Evolutionary conservation across 192 early-diverging fungal genomes (phyloP).

Genomic region (Entomortierella chlamydospora): DNA sequence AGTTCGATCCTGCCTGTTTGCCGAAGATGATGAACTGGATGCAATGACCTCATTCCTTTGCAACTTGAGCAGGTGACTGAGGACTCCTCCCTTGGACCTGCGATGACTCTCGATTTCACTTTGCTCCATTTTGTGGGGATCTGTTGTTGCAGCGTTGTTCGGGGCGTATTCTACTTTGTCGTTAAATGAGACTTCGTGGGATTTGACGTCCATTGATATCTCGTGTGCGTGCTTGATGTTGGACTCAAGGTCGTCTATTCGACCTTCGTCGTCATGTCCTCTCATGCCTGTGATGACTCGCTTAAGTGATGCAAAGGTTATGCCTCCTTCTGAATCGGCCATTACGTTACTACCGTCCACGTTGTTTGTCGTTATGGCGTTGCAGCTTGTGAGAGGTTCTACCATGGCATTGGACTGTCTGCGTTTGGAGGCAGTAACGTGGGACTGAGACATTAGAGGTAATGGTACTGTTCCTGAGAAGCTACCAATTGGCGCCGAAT

Average conservation of each 20-base stretch:
- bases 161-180: neutral
- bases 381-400: neutral
- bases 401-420: constrained; percentile 11
- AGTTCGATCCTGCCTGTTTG: neutral
- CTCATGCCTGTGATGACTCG: constrained; percentile 14
- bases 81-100: constrained; percentile 42
- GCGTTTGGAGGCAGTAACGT: neutral
- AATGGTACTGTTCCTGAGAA: constrained; percentile 43
- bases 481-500: constrained; percentile 17
- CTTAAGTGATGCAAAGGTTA: constrained; percentile 18
- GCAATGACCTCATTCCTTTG: constrained; percentile 32
- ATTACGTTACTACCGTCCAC: neutral
- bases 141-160: neutral
- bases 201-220: neutral
- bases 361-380: neutral
- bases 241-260: constrained; percentile 2
- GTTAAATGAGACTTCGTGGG: neutral
- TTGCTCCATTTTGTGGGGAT: neutral
- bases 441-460: constrained; percentile 13
- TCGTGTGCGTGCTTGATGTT: constrained; percentile 1
- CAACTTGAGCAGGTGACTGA: constrained; percentile 43
- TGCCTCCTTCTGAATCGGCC: neutral
- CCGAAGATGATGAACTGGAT: too few species aligned
- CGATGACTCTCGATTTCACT: constrained; percentile 15
- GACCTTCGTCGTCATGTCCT: neutral